These are phyloP conservation scores for Elaeis guineensis DNA, from an alignment of 176 grass and related monocot species.

Conservation along the genomic window DNA sequence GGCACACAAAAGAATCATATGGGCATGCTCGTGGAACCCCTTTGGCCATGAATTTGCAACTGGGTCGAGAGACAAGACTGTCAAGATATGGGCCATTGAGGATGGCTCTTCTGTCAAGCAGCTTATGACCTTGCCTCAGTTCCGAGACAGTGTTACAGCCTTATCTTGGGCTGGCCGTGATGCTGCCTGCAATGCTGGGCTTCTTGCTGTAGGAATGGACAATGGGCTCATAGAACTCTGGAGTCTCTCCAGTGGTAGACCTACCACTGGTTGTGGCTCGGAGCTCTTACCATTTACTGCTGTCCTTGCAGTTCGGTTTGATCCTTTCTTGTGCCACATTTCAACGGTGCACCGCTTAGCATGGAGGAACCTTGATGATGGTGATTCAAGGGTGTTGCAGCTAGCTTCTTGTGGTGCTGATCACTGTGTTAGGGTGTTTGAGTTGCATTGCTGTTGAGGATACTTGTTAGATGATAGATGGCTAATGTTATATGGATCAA, in stretches of 20 bases:
- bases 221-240: constrained; percentile 90
- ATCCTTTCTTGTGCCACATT: constrained; percentile 66
- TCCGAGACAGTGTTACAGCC: constrained; percentile 86
- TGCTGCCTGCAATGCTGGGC: constrained; percentile 33
- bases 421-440: constrained; percentile 78
- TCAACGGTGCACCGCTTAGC: constrained; percentile 60
- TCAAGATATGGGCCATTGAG: constrained; percentile 78
- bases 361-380: constrained; percentile 36
- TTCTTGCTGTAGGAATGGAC: constrained; percentile 79
- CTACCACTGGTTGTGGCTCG: background rate
- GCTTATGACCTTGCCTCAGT: constrained; percentile 58
- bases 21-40: constrained; percentile 92
- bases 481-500: too few species aligned
- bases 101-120: constrained; percentile 56
- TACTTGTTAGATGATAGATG: background rate
- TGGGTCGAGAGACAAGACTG: constrained; percentile 90
- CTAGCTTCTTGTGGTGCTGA: constrained; percentile 93
- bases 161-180: constrained; percentile 70
- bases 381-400: constrained; percentile 30
- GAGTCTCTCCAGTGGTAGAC: constrained; percentile 39
- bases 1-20: constrained; percentile 95
- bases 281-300: constrained; percentile 21
- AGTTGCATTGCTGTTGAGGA: constrained; percentile 33
- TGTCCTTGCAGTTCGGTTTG: constrained; percentile 43
- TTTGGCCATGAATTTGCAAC: constrained; percentile 86